phyloP scores from a whole-genome alignment of 2,329 filamentous ascomycete species.

The Hirsutella minnesotensis region DNA sequence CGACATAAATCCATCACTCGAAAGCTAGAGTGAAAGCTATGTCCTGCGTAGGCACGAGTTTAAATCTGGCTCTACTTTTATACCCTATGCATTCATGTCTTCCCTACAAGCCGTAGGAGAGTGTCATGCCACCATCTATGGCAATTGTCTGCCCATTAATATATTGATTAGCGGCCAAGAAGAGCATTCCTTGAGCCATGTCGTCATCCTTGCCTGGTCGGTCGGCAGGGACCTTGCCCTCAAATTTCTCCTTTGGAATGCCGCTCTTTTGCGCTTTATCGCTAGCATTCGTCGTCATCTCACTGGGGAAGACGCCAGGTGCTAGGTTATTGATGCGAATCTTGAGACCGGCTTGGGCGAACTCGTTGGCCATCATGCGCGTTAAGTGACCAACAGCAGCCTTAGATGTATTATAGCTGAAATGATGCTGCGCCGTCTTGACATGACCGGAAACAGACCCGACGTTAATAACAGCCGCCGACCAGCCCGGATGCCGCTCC shows the following conservation, averaged over 20 bases:
- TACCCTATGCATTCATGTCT: too few species aligned
- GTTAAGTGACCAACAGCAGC: slow-evolving; percentile 53
- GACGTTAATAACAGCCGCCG: slow-evolving; percentile 54
- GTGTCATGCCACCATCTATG: slow-evolving; percentile 32
- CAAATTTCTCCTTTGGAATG: slow-evolving; percentile 44
- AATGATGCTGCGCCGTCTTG: slow-evolving; percentile 53
- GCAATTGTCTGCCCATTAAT: slow-evolving; percentile 30
- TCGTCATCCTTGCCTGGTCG: slow-evolving; percentile 60
- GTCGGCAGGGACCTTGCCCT: slow-evolving; percentile 45
- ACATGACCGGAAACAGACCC: slow-evolving; percentile 55
- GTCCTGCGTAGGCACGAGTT: too few species aligned
- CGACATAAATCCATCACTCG: too few species aligned
- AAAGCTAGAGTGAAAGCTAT: too few species aligned
- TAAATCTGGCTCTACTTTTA: too few species aligned
- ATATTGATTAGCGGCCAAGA: slow-evolving; percentile 30
- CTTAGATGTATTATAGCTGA: slow-evolving; percentile 52
- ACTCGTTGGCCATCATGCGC: slow-evolving; percentile 50
- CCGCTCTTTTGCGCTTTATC: slow-evolving; percentile 45
- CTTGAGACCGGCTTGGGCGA: slow-evolving; percentile 46
- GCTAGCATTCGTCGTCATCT: slow-evolving; percentile 51
- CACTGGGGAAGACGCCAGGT: slow-evolving; percentile 57
- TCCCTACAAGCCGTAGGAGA: slow-evolving; percentile 19
- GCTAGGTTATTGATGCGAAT: slow-evolving; percentile 63
- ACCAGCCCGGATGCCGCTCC: slow-evolving; percentile 31
- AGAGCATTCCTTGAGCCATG: slow-evolving; percentile 57